These are phyloP conservation scores for Ogataea pilisensis DNA, from an alignment of 805 yeast genomes.

Conservation along the genomic window DNA sequence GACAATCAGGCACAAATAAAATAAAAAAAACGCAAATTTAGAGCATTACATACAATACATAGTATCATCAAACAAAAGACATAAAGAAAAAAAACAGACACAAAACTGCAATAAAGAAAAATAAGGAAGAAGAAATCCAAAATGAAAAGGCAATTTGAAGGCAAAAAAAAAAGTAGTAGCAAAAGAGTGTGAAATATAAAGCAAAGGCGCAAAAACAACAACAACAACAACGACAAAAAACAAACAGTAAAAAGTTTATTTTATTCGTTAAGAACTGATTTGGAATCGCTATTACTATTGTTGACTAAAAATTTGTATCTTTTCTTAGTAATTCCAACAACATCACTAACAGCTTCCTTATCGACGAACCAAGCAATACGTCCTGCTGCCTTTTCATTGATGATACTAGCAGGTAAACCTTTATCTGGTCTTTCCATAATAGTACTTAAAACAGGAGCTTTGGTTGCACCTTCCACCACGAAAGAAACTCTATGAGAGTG, in stretches of 20 bases:
- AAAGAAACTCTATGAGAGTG: constrained; percentile 90
- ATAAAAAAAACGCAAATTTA: no score
- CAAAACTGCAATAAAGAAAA: no score
- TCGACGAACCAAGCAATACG: constrained; percentile 97
- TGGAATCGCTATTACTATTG: not conserved
- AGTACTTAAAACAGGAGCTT: constrained; percentile 85
- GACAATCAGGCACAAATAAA: not conserved
- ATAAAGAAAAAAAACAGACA: no score
- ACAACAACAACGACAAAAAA: no score
- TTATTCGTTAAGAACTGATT: not conserved
- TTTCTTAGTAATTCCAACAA: constrained; percentile 61
- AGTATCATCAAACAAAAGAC: no score
- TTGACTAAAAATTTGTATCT: constrained; percentile 55
- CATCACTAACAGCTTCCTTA: constrained; percentile 83
- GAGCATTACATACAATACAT: no score
- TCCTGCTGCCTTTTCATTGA: constrained; percentile 95
- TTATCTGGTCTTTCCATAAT: constrained; percentile 97
- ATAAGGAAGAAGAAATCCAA: no score
- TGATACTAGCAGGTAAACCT: constrained; percentile 90
- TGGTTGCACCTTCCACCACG: constrained; percentile 94
- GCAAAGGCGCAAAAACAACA: no score
- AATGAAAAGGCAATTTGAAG: no score
- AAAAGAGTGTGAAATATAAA: no score
- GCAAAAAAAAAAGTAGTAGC: no score
- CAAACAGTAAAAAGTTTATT: no score